Base-by-base conservation (phyloP, 768 basidiomycete species). In the Boletus vinaceobasis region DNA sequence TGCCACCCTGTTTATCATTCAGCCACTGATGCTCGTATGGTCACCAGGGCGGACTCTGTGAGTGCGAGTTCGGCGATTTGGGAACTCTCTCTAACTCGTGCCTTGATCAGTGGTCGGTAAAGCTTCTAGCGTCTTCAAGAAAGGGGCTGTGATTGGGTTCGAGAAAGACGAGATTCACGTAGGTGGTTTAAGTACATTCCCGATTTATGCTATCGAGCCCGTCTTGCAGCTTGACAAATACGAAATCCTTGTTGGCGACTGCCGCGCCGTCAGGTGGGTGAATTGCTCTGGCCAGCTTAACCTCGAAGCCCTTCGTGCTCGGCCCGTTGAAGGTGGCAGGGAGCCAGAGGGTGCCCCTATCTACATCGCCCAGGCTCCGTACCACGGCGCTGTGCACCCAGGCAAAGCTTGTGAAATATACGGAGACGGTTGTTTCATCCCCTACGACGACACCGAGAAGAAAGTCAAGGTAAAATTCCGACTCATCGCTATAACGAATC, bases 211-310 rank as follows among this genome's bases (percentile, higher is more conserved):
- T 31, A 50, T 21, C n/a, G 46, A 51, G 31, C 43, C 13, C 14
- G n/a, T 23, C 13, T 50, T 42, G n/a, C 60, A 88, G 87, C 37
- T 84, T 33, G 79, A 76, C 29, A 76, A 74, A 33, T 90, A 82
- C 60, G 88, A 90, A 63, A 77, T 90, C 43, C 83, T 90, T n/a
- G 72, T 88, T 17, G 88, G 85, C 1, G 74, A 89, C 62, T 71
- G 74, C 58, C 68, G 66, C 4, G 84, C 75, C 26, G 66, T 90
- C 50, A 74, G 60, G 46, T 90, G 88, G 88, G 82, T 86, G 1
- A 57, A 74, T 46, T 59, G 68, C 46, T 68, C 69, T 33, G 85
- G 84, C 27, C 67, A 64, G 7, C 57, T 88, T 53, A 74, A 82
- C 49, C 53, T 81, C 33, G 43, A 63, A 1, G 52, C 60, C 36